Conservation (phyloP, 257 asterid species). For the Leptodermis oblonga region DNA sequence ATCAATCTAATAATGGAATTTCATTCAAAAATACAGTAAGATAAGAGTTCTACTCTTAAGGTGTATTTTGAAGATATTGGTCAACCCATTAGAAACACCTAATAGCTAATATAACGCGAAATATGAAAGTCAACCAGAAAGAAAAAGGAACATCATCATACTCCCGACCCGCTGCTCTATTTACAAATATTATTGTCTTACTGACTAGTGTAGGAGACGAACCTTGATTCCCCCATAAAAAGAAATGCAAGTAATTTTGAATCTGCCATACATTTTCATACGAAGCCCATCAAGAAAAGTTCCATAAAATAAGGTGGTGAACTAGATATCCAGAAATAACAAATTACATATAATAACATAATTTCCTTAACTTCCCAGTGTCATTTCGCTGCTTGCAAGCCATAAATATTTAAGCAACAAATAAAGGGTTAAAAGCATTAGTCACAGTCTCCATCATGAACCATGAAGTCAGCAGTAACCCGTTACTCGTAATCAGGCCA, state of each 20-base stretch:
- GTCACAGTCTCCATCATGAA: neutral
- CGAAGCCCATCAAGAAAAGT: neutral
- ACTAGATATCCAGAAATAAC: neutral
- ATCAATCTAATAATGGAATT: neutral
- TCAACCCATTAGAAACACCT: neutral
- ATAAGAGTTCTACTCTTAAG: neutral
- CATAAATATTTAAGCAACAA: neutral
- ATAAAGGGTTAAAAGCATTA: neutral
- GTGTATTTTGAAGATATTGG: no score
- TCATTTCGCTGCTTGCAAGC: neutral
- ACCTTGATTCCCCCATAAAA: neutral
- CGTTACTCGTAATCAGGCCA: no score
- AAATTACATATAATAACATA: neutral
- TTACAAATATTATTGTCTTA: neutral
- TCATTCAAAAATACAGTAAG: neutral
- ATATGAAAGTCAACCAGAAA: neutral
- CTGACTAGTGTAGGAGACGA: neutral
- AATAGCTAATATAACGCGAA: neutral
- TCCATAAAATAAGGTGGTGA: neutral
- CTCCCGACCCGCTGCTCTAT: neutral
- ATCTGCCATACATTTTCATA: neutral
- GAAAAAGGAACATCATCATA: neutral
- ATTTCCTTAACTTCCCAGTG: neutral
- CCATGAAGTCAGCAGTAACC: neutral
- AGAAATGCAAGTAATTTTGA: no score